Evolutionary conservation across 441 rosid genomes (phyloP).

Genomic region (Eruca vesicaria): DNA sequence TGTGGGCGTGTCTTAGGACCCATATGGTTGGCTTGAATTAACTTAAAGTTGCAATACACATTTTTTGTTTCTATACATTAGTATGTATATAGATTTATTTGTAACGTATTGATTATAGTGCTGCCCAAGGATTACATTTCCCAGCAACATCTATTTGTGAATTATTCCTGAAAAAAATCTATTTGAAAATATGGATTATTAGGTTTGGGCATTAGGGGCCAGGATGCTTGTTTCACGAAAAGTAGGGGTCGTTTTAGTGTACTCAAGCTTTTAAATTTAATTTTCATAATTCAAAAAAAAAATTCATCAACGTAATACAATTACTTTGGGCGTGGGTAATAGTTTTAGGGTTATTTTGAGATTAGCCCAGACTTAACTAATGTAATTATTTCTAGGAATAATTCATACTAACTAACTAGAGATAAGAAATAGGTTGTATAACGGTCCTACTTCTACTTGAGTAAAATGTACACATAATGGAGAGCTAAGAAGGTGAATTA

Average conservation of each 20-base stretch:
- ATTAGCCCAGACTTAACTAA: not conserved
- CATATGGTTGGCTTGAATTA: not conserved
- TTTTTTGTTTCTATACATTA: not conserved
- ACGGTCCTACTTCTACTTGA: not conserved
- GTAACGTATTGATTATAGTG: not conserved
- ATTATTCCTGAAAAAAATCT: too few relatives aligned
- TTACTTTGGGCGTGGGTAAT: not conserved
- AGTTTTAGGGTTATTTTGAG: not conserved
- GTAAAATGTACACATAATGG: not conserved
- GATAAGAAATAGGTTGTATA: not conserved
- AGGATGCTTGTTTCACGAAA: not conserved
- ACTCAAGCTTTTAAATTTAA: not conserved
- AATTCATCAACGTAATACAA: not conserved
- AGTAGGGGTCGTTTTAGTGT: not conserved
- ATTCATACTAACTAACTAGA: not conserved
- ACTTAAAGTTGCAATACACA: slow-evolving; percentile 2
- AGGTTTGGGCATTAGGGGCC: not conserved
- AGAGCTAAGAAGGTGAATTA: not conserved
- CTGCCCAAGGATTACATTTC: not conserved
- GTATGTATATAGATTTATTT: not conserved
- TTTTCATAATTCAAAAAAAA: too few relatives aligned
- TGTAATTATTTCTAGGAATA: not conserved
- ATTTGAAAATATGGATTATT: too few relatives aligned
- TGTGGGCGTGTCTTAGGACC: slow-evolving; percentile 5
- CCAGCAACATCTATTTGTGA: too few relatives aligned